These are phyloP conservation scores for Pseudogymnoascus pannorum DNA, from an alignment of 2,329 filamentous ascomycete genomes.

Conservation along the genomic window DNA sequence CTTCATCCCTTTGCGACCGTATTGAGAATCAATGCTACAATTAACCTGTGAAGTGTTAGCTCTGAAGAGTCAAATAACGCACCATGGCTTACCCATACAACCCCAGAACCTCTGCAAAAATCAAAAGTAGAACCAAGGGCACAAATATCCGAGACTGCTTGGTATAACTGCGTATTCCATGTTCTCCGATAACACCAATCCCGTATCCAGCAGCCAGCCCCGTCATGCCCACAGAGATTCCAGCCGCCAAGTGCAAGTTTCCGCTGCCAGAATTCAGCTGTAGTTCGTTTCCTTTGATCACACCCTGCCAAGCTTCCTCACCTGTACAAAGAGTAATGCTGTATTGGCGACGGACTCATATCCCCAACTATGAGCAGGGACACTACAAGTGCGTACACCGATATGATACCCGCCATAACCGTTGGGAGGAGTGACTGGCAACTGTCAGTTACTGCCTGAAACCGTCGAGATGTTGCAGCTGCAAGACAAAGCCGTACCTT, in stretches of 20 bases:
- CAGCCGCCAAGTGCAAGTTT: not conserved
- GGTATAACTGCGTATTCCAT: not conserved
- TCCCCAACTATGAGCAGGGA: constrained; percentile 1
- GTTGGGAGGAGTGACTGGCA: not conserved
- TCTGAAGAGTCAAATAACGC: not conserved
- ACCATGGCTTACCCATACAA: not conserved
- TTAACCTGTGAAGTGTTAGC: not conserved
- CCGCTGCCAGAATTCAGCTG: not conserved
- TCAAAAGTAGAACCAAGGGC: not conserved
- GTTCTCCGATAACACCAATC: not conserved
- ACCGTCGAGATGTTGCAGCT: not conserved
- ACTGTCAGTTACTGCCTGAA: not conserved
- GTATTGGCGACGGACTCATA: not conserved
- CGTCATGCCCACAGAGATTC: not conserved
- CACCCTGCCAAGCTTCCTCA: not conserved
- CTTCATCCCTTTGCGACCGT: not conserved
- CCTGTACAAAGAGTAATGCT: constrained; percentile 1
- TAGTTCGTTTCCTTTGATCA: not conserved
- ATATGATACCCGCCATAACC: not conserved
- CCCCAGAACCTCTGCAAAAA: not conserved
- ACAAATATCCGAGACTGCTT: not conserved
- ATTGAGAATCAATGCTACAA: constrained; percentile 1
- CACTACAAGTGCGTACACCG: not conserved
- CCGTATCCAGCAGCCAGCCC: not conserved
- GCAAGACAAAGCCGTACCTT: not conserved